Percentiles rank a stretch among this genome's conserved stretches.
Evolutionary conservation across 768 basidiomycete species (phyloP).

Genomic region (Hypholoma sublateritium): DNA sequence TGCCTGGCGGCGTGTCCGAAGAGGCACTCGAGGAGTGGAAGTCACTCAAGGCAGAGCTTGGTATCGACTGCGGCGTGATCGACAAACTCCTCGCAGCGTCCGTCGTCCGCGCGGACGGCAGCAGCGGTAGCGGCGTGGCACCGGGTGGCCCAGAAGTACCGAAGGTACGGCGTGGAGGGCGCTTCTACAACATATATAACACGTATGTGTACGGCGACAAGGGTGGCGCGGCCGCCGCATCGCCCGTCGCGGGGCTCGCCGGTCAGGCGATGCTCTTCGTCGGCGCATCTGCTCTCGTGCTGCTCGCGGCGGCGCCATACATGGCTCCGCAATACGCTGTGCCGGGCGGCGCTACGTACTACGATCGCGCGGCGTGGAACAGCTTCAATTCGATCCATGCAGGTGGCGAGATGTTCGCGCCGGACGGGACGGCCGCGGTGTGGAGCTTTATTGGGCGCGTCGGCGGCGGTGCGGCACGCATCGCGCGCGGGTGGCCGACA

Average conservation of each 20-base stretch:
- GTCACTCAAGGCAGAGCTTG: slow-evolving; percentile 75
- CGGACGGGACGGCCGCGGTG: slow-evolving; percentile 58
- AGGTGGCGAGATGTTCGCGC: slow-evolving; percentile 67
- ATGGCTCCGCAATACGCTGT: slow-evolving; percentile 54
- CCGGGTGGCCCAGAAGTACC: neutral
- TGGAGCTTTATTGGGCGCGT: slow-evolving; percentile 74
- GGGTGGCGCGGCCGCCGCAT: slow-evolving; percentile 29
- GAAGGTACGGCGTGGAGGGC: slow-evolving; percentile 34
- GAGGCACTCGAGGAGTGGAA: slow-evolving; percentile 78
- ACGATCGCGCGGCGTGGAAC: slow-evolving; percentile 78
- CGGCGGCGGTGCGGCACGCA: slow-evolving; percentile 72
- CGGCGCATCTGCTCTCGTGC: slow-evolving; percentile 60
- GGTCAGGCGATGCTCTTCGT: slow-evolving; percentile 57
- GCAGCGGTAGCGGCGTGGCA: slow-evolving; percentile 7
- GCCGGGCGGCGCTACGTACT: slow-evolving; percentile 69
- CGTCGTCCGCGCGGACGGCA: slow-evolving; percentile 9
- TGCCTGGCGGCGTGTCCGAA: slow-evolving; percentile 59
- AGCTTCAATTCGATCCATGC: slow-evolving; percentile 75
- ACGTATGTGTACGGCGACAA: slow-evolving; percentile 58
- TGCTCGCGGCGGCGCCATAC: slow-evolving; percentile 62
- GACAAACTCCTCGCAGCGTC: slow-evolving; percentile 61
- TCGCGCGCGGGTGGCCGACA: slow-evolving; percentile 78
- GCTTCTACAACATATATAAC: slow-evolving; percentile 88
- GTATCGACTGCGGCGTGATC: slow-evolving; percentile 74
- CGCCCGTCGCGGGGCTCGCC: slow-evolving; percentile 26